Evolutionary conservation across 2,329 filamentous ascomycete genomes (phyloP), one percentile per base, ranked within the genome.

Genomic region (Didymella arachidicola): DNA sequence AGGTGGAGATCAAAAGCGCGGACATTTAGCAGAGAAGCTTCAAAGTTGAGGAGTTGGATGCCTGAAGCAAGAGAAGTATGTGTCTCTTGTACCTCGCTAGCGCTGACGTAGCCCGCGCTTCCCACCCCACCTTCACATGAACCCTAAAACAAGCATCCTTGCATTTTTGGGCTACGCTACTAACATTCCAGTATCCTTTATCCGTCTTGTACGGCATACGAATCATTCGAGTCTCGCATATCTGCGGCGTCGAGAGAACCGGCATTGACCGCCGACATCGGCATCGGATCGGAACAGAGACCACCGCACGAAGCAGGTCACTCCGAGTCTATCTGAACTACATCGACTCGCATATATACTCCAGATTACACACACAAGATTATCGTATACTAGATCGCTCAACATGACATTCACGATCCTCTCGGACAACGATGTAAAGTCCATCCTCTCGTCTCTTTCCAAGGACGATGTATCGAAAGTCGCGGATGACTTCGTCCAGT

Each of bases 371-470:
- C 32, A 6, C 7, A n/a, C 16, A n/a, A 6, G 6, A 36, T 18
- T 4, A 1, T 14, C n/a, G 19, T 10, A 16, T 18, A 22, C 19
- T 7, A 6, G n/a, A 14, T 25, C 10, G 3, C 44, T n/a, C 32
- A 19, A 27, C 4, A 58, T 49, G 50, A 8, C 56, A 2, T 66
- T 67, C 42, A 61, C 62, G 10, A 36, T 67, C 38, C 64, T 69
- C 19, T 60, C 66, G 11, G 61, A 67, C 30, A 39, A 60, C 18
- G 54, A 66, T 12, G 41, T 82, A 10, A 46, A 65, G n/a, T 55
- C 66, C 8, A 71, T 82, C 4, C 71, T 76, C 45, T 61, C 72
- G 16, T 66, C 72, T 6, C 70, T 82, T 0, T 62, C 70, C 1
- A 38, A 30, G 2, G 3, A 34, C 2, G 53, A 65, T 7, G 52